phyloP scores from a whole-genome alignment of 495 filamentous ascomycete genomes.

The Parachaetomium inaequale region DNA sequence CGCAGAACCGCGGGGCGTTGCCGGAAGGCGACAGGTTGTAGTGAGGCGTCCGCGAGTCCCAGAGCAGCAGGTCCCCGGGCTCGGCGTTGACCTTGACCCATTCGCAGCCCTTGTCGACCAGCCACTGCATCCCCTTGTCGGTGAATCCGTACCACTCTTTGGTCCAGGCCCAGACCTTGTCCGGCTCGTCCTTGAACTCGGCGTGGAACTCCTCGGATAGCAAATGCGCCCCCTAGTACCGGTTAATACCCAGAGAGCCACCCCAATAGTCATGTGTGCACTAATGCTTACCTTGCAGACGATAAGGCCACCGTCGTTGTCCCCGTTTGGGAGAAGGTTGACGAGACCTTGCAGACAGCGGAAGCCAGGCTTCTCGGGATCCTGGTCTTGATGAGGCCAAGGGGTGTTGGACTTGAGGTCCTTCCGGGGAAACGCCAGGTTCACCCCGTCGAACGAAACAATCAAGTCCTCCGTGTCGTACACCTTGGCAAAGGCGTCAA shows the following conservation, averaged over 20 bases:
- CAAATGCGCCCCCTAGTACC: constrained; percentile 20
- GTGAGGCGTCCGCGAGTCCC: constrained; percentile 43
- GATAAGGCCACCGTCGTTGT: constrained; percentile 44
- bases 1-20: neutral
- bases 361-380: constrained; percentile 39
- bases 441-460: constrained; percentile 46
- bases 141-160: constrained; percentile 42
- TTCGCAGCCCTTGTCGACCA: constrained; percentile 33
- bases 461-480: constrained; percentile 42
- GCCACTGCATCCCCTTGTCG: constrained; percentile 40
- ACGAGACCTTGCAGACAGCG: constrained; percentile 48
- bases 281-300: constrained; percentile 29
- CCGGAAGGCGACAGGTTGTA: constrained; percentile 21
- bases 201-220: constrained; percentile 38
- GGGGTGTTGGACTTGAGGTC: constrained; percentile 38
- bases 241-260: neutral
- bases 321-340: constrained; percentile 43
- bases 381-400: constrained; percentile 50
- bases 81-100: constrained; percentile 43
- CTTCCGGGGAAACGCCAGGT: constrained; percentile 42
- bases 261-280: neutral
- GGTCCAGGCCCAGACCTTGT: constrained; percentile 24
- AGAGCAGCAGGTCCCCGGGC: constrained; percentile 43
- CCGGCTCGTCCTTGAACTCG: constrained; percentile 34
- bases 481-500: constrained; percentile 42